Base-by-base conservation (phyloP, 2,329 filamentous ascomycete genomes). In the Sporothrix euskadiensis region DNA sequence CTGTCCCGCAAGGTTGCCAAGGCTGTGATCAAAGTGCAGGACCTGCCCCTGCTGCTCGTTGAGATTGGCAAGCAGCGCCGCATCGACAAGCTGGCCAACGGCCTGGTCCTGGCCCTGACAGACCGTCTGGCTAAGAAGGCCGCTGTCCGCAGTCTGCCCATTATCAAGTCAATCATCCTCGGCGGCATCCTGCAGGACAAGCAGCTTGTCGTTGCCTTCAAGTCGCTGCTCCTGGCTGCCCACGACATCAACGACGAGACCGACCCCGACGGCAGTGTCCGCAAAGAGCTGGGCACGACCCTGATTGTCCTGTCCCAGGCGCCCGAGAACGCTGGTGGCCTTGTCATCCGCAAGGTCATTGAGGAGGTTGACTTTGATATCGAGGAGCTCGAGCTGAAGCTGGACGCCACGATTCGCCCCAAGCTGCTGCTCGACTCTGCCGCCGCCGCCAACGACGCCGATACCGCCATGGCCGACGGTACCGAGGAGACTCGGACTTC, bases 1-100 rank as follows among this genome's bases (percentile, higher is more conserved):
- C 85, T 97, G 73, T 91, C 93, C 0, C 87, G 86, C 78, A 88
- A 88, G 75, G 89, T 95, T 4, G 87, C 91, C 41, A 93, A 90
- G 80, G 88, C 88, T 10, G 81, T 96, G 5, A 83, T 93, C 74
- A 90, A 89, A 75, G 82, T 92, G 26, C 84, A 88, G 0, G 84
- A 89, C 65, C 83, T 94, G 35, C 83, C 88, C n/a, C 82, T 82
- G 54, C 85, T 88, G 14, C 83, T 95, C 1, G 81, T 87, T 1
- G 86, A 89, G 47, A 85, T 94, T 75, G 88, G 89, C 7, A 84
- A 85, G 76, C 87, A 90, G 77, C 91, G 90, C 76, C 86, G 89
- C 16, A 87, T 92, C 16, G 91, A 93, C 76, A 92, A 90, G 78
- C 83, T 95, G 52, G 88, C 90, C 49, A 89, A 92, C 77, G 92